Evolutionary conservation across 2,329 filamentous ascomycete species (phyloP), one percentile per base, ranked within the genome.

Genomic region (Fusarium sp.): DNA sequence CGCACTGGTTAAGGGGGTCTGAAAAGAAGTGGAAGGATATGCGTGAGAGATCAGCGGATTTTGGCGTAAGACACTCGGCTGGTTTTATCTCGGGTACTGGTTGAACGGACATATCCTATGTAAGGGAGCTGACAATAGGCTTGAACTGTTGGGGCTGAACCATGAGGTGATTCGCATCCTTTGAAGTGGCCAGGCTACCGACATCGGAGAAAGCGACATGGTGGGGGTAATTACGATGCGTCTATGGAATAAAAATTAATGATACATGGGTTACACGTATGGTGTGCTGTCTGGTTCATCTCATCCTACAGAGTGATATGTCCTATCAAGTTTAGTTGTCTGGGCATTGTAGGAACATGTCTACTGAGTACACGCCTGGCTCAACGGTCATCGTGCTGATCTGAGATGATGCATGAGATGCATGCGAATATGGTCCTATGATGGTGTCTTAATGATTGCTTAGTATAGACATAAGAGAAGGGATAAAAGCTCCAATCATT

Each of bases 1-100:
- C 80, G 81, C 59, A 59, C 75, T 20, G 71, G 43, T 73, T 66
- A 57, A 37, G 34, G 34, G 18, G 34, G 34, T n/a, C 34, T 37
- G 34, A 11, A 37, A 37, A 37, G 34, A 37, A n/a, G 34, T n/a
- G 34, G n/a, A 40, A 23, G 34, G 40, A 59, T 20, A 20, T 34
- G 27, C 32, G n/a, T 14, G 27, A 16, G 28, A 27, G 48, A 30
- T 20, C 34, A 37, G 34, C 14, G 21, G 34, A 10, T 5, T 53
- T 42, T 53, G n/a, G 25, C 18, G 18, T 37, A 37, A 37, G 34
- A n/a, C 34, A n/a, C 34, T 37, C 34, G 10, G 34, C 34, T 37
- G 34, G 18, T n/a, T 37, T 37, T 37, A 37, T 37, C 10, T 37
- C 34, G 5, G 18, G 34, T 37, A 37, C 18, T n/a, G 34, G 34